Evolutionary conservation across 1,139 yeast genomes (phyloP), one percentile per base, ranked within the genome.

Genomic region (Suzukiozyma palmioleophila): DNA sequence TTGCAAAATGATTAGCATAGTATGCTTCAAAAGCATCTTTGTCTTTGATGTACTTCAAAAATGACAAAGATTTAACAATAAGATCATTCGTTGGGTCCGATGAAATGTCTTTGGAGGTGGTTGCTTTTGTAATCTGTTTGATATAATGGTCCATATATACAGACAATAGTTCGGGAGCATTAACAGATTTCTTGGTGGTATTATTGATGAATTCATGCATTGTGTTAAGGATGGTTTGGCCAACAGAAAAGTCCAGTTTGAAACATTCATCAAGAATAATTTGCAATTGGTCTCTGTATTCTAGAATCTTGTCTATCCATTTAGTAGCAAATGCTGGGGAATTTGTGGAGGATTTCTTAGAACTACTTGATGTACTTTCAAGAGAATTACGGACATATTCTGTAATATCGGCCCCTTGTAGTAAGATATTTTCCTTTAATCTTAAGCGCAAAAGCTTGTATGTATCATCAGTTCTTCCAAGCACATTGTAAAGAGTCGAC

Each of bases 1-100:
- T 88, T 1, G 97, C 97, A 47, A 92, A 73, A 62, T 88, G 96
- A 40, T 84, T 85, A 50, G 90, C 90, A 60, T 88, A 92, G 47
- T 84, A 82, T 26, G 78, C 81, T 57, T 88, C 96, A 61, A 92
- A 92, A 29, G 87, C 69, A 59, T 92, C 97, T 55, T 88, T 90
- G 51, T 92, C 97, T 39, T 78, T 73, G 32, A 92, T 72, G 50
- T 78, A 81, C 41, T 83, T 68, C 52, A 89, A 81, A 33, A 92
- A 70, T 27, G 69, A 61, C 9, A 84, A 70, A 0, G 89, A 75
- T 33, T 75, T 73, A 35, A 69, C 69, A 35, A 88, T 62, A 8
- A 77, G 65, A 1, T 62, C 70, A 43, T 82, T 88, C 2, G 77
- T 64, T 41, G 73, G 79, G 39, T 73, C 77, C 13, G 74, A 73